Evolutionary conservation across 495 filamentous ascomycete genomes (phyloP), one percentile per base, ranked within the genome.

Genomic region (Letharia columbiana): DNA sequence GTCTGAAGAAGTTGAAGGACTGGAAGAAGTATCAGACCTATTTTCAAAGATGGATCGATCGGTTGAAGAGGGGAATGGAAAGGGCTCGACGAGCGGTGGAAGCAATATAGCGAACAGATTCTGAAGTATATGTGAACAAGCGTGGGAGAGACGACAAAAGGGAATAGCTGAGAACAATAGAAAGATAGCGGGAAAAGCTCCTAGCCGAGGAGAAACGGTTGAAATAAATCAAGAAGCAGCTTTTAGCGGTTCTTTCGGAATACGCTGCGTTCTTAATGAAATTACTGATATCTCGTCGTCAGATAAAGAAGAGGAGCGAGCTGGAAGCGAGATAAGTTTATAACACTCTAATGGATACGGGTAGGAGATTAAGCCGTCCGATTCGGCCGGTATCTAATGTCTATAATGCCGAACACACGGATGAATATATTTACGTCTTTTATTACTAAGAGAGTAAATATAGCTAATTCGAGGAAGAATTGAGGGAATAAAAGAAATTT

Each of bases 401-500:
- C 3, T 33, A 62, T 49, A 20, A 47, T 31, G 3, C 8, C 33
- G 8, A 62, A 62, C 1, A 47, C 3, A 62, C 42, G 17, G 41
- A 62, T 31, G 12, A 62, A 47, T 9, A 62, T 49, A 4, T 62
- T 62, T 4, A 62, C 41, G 33, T 31, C 23, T 33, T 62, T 62
- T 49, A 20, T n/a, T 4, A 49, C 7, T 62, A 4, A 40, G 18
- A 62, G 61, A 40, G 23, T 62, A 23, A 62, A 49, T 49, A 31
- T 28, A 62, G 2, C 13, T 23, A 62, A 13, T 62, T 62, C 61
- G 31, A 62, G 61, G 15, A 62, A 62, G 47, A 62, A 62, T 62
- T 62, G 33, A 62, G 42, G 28, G 28, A 62, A 62, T 62, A 23
- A 40, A 62, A 62, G 61, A 49, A 35, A 62, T 62, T 62, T 62